Percentiles rank a stretch among this genome's conserved stretches.
Evolutionary conservation across 331 rosid species (phyloP).

Genomic region (Arachis monticola): DNA sequence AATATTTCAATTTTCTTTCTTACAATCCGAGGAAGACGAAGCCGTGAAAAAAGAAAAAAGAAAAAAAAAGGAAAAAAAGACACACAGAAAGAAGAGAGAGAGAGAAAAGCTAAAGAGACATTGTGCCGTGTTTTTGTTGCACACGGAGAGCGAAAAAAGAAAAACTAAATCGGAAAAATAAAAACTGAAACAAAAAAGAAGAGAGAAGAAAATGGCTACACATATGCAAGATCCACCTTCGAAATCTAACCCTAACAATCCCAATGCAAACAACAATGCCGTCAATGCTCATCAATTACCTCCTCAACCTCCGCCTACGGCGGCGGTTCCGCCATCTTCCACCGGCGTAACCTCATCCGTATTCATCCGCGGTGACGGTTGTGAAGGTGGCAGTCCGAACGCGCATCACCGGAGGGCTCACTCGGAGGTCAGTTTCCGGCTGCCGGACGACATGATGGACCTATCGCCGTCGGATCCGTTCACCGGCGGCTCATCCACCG

Average conservation of each 20-base stretch:
- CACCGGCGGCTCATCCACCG: slow-evolving; percentile 83
- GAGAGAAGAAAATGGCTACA: slow-evolving; percentile 29
- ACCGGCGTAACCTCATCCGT: slow-evolving; percentile 24
- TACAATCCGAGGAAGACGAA: slow-evolving; percentile 42
- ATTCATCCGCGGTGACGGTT: slow-evolving; percentile 35
- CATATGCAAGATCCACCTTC: slow-evolving; percentile 58
- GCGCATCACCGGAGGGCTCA: slow-evolving; percentile 69
- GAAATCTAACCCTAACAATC: slow-evolving; percentile 45
- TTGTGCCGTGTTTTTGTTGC: slow-evolving; percentile 26
- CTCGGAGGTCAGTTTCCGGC: slow-evolving; percentile 76
- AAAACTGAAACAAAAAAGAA: background rate
- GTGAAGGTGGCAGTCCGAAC: slow-evolving; percentile 37
- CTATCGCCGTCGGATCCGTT: slow-evolving; percentile 80
- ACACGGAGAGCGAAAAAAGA: slow-evolving; percentile 25
- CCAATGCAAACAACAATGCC: slow-evolving; percentile 39
- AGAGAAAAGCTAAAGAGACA: background rate
- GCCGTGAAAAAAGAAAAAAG: background rate
- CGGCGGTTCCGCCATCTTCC: slow-evolving; percentile 32
- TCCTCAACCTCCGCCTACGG: slow-evolving; percentile 27
- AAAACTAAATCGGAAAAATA: slow-evolving; percentile 29
- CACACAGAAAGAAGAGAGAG: background rate
- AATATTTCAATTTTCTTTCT: slow-evolving; percentile 30
- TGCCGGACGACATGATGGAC: slow-evolving; percentile 82
- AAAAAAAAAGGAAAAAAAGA: background rate
- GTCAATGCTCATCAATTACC: slow-evolving; percentile 12